Evolutionary conservation across 1,139 yeast species (phyloP).

Genomic region (Cylindricascospora bacillispora): DNA sequence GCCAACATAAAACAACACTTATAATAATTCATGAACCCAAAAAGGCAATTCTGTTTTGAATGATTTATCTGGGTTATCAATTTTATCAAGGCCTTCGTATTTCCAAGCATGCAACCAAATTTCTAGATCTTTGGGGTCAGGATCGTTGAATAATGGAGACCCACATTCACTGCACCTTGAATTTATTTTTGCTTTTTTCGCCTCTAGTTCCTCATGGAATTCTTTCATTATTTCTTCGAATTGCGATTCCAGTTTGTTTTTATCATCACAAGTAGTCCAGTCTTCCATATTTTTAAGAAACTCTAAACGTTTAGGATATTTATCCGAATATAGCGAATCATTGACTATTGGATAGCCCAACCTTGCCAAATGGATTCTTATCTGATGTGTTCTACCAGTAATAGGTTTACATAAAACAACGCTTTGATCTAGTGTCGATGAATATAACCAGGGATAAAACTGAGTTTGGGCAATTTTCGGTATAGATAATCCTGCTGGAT

Average conservation of each 20-base stretch:
- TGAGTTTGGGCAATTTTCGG: constrained; percentile 31
- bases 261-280: constrained; percentile 53
- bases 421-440: constrained; percentile 32
- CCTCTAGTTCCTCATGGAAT: constrained; percentile 8
- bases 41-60: constrained; percentile 63
- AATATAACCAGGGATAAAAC: constrained; percentile 28
- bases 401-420: constrained; percentile 53
- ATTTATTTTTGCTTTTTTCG: constrained; percentile 4
- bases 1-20: no score
- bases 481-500: constrained; percentile 18
- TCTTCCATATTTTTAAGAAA: constrained; percentile 39
- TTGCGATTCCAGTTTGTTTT: constrained; percentile 23
- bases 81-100: no score
- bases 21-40: constrained; percentile 38
- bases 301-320: constrained; percentile 15
- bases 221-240: constrained; percentile 19
- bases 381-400: constrained; percentile 72
- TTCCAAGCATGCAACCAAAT: constrained; percentile 50
- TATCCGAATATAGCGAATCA: constrained; percentile 44
- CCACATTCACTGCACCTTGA: constrained; percentile 36
- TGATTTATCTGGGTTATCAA: no score
- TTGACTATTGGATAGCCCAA: constrained; percentile 58
- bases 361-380: constrained; percentile 56
- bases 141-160: constrained; percentile 30
- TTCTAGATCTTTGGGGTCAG: constrained; percentile 28